Conservation (phyloP, 129 eudicot species). For the Scalesia atractyloides region DNA sequence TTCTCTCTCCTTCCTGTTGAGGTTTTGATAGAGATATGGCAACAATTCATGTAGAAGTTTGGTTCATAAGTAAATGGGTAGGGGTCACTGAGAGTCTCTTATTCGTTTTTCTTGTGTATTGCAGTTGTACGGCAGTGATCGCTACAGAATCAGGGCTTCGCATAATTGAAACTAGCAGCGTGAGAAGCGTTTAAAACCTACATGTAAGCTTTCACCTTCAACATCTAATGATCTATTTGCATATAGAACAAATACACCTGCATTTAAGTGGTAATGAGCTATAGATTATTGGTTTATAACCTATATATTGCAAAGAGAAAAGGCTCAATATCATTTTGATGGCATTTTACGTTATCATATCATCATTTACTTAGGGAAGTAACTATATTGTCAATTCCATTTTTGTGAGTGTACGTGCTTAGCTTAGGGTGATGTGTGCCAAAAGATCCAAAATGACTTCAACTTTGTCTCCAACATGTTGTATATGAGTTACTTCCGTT, state of each 20-base stretch:
- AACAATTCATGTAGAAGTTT: background rate
- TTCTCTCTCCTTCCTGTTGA: background rate
- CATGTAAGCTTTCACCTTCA: background rate
- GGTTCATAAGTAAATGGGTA: background rate
- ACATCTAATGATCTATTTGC: background rate
- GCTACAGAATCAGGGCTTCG: slow-evolving; percentile 33
- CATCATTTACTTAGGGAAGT: background rate
- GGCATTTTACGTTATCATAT: background rate
- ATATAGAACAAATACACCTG: background rate
- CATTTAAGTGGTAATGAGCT: background rate
- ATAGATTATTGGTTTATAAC: background rate
- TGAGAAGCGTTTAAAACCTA: background rate
- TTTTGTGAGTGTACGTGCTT: too few species aligned
- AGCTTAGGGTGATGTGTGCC: too few species aligned
- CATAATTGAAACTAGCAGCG: slow-evolving; percentile 24
- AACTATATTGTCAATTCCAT: too few species aligned
- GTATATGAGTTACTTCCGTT: too few species aligned
- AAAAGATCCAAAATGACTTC: too few species aligned
- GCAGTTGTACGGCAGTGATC: slow-evolving; percentile 40
- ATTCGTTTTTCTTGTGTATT: slow-evolving; percentile 10
- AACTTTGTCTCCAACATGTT: too few species aligned
- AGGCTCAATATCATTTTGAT: background rate
- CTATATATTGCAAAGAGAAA: background rate
- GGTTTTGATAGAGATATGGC: background rate
- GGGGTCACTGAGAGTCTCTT: background rate